phyloP scores from a whole-genome alignment of 2,329 filamentous ascomycete species.

The Pseudodiploospora longispora region DNA sequence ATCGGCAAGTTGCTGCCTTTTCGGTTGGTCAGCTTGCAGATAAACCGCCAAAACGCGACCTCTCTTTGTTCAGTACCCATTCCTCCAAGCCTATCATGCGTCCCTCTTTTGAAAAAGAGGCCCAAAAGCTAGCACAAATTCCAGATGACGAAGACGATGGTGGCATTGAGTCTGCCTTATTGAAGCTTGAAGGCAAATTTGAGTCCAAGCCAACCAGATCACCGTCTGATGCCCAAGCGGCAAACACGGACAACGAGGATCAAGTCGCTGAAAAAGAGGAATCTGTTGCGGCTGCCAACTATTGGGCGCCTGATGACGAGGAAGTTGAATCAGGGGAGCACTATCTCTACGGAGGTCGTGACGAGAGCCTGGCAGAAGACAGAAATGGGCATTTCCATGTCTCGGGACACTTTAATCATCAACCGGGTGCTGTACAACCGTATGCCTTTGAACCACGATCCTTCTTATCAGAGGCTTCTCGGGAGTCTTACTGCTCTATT shows the following conservation, averaged over 20 bases:
- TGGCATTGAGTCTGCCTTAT: constrained; percentile 82
- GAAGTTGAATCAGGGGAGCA: too few species aligned
- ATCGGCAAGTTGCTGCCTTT: constrained; percentile 26
- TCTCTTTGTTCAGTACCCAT: constrained; percentile 53
- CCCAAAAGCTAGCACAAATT: constrained; percentile 77
- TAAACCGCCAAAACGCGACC: constrained; percentile 33
- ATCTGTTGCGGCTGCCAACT: too few species aligned
- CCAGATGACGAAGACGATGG: constrained; percentile 76
- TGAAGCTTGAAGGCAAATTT: constrained; percentile 87
- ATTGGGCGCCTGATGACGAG: too few species aligned
- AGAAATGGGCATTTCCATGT: too few species aligned
- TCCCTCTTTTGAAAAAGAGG: constrained; percentile 80
- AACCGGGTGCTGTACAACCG: too few species aligned
- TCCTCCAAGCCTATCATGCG: constrained; percentile 56
- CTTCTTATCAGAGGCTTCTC: constrained; percentile 53
- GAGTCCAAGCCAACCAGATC: constrained; percentile 37
- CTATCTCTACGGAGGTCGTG: too few species aligned
- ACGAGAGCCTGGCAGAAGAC: too few species aligned
- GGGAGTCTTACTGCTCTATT: constrained; percentile 67
- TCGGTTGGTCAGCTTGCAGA: constrained; percentile 53
- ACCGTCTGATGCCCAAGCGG: too few species aligned
- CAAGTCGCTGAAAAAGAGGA: too few species aligned
- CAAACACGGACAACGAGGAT: too few species aligned
- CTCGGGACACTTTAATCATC: too few species aligned
- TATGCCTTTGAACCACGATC: constrained; percentile 31